Conservation (phyloP, 2,329 filamentous ascomycete genomes). For the Emergomyces africanus region DNA sequence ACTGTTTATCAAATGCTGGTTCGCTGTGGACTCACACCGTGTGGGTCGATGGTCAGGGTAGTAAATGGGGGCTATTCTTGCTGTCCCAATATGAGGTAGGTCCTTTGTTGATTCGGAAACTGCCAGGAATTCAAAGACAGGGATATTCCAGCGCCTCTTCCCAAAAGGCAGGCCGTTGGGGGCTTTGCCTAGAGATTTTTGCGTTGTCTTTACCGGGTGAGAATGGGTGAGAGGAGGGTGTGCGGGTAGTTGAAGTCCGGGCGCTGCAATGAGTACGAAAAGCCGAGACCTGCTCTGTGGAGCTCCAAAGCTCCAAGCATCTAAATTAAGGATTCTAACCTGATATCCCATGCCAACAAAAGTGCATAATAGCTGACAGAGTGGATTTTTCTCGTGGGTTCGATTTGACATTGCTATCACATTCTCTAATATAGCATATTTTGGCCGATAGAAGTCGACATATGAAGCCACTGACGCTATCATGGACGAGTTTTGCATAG, state of each 20-base stretch:
- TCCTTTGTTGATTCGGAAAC: constrained; percentile 44
- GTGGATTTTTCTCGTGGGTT: constrained; percentile 45
- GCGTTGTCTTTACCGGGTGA: constrained; percentile 33
- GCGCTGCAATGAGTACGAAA: constrained; percentile 59
- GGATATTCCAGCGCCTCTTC: constrained; percentile 31
- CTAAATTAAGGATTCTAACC: constrained; percentile 51
- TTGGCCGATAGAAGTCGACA: constrained; percentile 60
- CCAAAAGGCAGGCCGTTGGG: constrained; percentile 51
- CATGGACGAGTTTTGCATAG: constrained; percentile 60
- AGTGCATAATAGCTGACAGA: constrained; percentile 59
- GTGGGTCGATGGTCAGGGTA: constrained; percentile 55
- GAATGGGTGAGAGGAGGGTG: constrained; percentile 51
- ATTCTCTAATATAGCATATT: constrained; percentile 68
- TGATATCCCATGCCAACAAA: constrained; percentile 71
- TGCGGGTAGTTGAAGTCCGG: constrained; percentile 45
- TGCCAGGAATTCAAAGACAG: constrained; percentile 47
- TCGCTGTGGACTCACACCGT: constrained; percentile 25
- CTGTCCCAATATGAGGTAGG: constrained; percentile 51
- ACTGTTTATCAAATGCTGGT: constrained; percentile 37
- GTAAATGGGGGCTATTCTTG: constrained; percentile 46
- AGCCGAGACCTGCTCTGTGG: constrained; percentile 54
- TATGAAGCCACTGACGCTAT: constrained; percentile 64
- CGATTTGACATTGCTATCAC: constrained; percentile 52
- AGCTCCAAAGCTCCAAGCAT: constrained; percentile 57
- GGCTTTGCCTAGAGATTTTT: constrained; percentile 41